phyloP scores from a whole-genome alignment of 768 basidiomycete genomes.

The Steccherinum ochraceum region DNA sequence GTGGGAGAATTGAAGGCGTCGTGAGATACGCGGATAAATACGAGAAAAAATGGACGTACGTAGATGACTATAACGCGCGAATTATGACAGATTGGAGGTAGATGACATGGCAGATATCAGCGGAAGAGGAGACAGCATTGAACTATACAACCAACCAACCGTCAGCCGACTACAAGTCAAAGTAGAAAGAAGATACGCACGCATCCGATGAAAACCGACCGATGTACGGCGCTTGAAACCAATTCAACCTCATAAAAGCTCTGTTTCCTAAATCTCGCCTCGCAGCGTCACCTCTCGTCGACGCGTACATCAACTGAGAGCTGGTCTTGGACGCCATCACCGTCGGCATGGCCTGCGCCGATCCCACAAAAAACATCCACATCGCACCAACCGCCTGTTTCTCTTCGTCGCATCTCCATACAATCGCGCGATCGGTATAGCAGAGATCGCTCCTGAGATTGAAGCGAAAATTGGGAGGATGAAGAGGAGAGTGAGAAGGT shows the following conservation, averaged over 20 bases:
- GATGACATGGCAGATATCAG: constrained; percentile 53
- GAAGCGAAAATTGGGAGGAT: constrained; percentile 45
- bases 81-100: constrained; percentile 54
- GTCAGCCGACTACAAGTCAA: background rate
- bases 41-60: constrained; percentile 20
- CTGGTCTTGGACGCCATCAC: constrained; percentile 55
- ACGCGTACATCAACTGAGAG: constrained; percentile 49
- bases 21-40: background rate
- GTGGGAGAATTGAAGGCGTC: too few relatives aligned
- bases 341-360: constrained; percentile 50
- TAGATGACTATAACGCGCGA: constrained; percentile 49
- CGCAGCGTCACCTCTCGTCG: constrained; percentile 44
- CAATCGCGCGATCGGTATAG: constrained; percentile 56
- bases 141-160: constrained; percentile 26
- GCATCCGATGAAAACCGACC: constrained; percentile 47
- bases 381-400: constrained; percentile 33
- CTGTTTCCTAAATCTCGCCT: constrained; percentile 33
- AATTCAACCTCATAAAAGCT: constrained; percentile 43
- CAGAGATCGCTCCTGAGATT: constrained; percentile 43
- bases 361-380: constrained; percentile 42
- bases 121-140: constrained; percentile 50
- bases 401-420: constrained; percentile 48
- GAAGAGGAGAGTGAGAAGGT: constrained; percentile 55
- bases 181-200: constrained; percentile 49
- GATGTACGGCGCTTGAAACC: constrained; percentile 46